These are phyloP conservation scores for Gynandropsis gynandra DNA, from an alignment of 345 rosid genomes.

Conservation along the genomic window DNA sequence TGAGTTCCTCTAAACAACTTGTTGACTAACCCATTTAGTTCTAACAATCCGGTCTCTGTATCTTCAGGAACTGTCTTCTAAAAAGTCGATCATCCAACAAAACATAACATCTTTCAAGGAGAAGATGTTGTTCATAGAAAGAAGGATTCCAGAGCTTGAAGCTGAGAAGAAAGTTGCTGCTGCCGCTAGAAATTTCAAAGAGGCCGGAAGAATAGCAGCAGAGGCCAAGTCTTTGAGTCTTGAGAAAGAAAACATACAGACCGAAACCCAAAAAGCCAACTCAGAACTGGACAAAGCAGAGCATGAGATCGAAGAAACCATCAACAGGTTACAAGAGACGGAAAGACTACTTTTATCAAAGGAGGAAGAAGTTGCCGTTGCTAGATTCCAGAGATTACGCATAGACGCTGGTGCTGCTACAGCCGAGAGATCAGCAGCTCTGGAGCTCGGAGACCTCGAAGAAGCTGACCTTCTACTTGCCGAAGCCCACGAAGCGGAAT, in stretches of 20 bases:
- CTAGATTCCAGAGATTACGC: constrained; percentile 65
- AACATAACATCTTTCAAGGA: constrained; percentile 59
- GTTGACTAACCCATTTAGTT: too few species aligned
- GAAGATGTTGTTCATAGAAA: constrained; percentile 61
- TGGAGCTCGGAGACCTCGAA: constrained; percentile 60
- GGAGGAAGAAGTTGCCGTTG: constrained; percentile 67
- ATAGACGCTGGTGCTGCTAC: constrained; percentile 52
- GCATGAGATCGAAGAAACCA: constrained; percentile 49
- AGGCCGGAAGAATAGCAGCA: constrained; percentile 85
- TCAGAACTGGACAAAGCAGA: constrained; percentile 49
- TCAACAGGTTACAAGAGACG: constrained; percentile 48
- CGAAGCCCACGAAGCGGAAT: constrained; percentile 70
- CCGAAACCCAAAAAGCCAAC: constrained; percentile 46
- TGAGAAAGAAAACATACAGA: constrained; percentile 56
- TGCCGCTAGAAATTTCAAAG: constrained; percentile 79
- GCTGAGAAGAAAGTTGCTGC: constrained; percentile 89
- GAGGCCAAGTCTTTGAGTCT: constrained; percentile 69
- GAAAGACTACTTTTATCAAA: constrained; percentile 52
- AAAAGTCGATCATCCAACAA: constrained; percentile 78
- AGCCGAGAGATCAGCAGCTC: constrained; percentile 75
- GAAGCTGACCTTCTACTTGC: constrained; percentile 68
- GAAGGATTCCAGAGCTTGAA: constrained; percentile 79
- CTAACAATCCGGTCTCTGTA: constrained; percentile 12
- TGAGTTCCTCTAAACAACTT: neutral
- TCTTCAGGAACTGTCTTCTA: constrained; percentile 62